Percentiles rank a stretch among this genome's conserved stretches.
Conservation (phyloP, 805 yeast genomes). For the Kazachstania martiniae region DNA sequence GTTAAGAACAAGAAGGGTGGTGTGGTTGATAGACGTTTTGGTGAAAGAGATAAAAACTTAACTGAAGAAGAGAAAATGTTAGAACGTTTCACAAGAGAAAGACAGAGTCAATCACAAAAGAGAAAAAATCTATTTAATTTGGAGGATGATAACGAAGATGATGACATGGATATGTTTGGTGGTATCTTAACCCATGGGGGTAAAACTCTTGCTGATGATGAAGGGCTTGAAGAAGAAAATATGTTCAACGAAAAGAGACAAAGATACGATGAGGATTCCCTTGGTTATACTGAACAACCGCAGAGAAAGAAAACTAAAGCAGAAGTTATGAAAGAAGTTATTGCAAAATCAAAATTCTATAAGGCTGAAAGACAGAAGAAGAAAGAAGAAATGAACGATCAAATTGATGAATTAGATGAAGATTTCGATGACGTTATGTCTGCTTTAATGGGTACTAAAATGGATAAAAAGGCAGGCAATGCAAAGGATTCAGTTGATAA, state of each 20-base stretch:
- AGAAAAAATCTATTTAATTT: slow-evolving; percentile 58
- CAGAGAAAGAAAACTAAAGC: slow-evolving; percentile 65
- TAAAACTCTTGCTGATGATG: slow-evolving; percentile 49
- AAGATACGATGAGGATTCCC: slow-evolving; percentile 31
- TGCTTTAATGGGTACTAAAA: slow-evolving; percentile 28
- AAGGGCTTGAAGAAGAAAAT: slow-evolving; percentile 24
- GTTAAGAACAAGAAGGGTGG: slow-evolving; percentile 68
- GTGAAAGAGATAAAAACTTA: slow-evolving; percentile 64
- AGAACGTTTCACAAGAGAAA: slow-evolving; percentile 85
- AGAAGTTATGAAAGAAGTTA: slow-evolving; percentile 78
- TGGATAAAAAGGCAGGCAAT: slow-evolving; percentile 11
- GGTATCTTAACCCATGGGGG: slow-evolving; percentile 70
- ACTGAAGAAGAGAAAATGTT: slow-evolving; percentile 90
- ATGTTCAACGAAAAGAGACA: slow-evolving; percentile 10
- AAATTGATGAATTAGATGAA: slow-evolving; percentile 60
- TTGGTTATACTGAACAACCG: slow-evolving; percentile 29
- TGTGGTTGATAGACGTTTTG: slow-evolving; percentile 78
- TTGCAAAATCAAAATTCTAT: slow-evolving; percentile 70
- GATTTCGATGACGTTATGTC: slow-evolving; percentile 61
- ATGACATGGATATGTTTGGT: slow-evolving; percentile 30
- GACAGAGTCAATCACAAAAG: slow-evolving; percentile 49
- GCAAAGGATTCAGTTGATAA: slow-evolving; percentile 29
- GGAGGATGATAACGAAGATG: slow-evolving; percentile 51
- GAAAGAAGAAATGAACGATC: slow-evolving; percentile 47
- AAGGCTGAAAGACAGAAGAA: slow-evolving; percentile 64